Evolutionary conservation across 2,329 filamentous ascomycete species (phyloP).

Genomic region (Colletotrichum scovillei): DNA sequence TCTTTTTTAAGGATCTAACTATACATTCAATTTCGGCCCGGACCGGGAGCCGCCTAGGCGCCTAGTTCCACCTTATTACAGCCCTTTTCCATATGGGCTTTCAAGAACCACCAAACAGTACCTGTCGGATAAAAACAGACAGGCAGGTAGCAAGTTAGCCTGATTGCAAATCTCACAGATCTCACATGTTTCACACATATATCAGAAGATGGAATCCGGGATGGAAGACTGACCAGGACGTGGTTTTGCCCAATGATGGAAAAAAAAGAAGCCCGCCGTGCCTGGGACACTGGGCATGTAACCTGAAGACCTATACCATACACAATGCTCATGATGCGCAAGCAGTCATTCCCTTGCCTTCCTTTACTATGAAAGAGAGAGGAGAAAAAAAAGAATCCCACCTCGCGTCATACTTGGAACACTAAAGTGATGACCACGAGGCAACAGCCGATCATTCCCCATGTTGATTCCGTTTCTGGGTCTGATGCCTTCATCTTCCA

Average conservation of each 20-base stretch:
- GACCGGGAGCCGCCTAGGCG: too few relatives aligned
- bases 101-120: too few relatives aligned
- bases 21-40: too few relatives aligned
- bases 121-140: not conserved
- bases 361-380: not conserved
- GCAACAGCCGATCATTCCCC: not conserved
- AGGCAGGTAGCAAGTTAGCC: too few relatives aligned
- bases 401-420: not conserved
- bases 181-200: not conserved
- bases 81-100: too few relatives aligned
- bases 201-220: not conserved
- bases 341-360: slow-evolving; percentile 20
- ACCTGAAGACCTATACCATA: slow-evolving; percentile 29
- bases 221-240: not conserved
- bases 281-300: slow-evolving; percentile 27
- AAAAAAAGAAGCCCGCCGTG: slow-evolving; percentile 6
- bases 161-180: too few relatives aligned
- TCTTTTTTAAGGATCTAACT: too few relatives aligned
- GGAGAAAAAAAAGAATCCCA: not conserved
- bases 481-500: not conserved
- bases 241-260: not conserved
- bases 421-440: not conserved
- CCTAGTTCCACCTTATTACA: too few relatives aligned
- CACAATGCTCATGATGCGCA: slow-evolving; percentile 31
- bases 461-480: not conserved